phyloP scores from a whole-genome alignment of 1,284 basidiomycete species.

The Trichosporon sp. region DNA sequence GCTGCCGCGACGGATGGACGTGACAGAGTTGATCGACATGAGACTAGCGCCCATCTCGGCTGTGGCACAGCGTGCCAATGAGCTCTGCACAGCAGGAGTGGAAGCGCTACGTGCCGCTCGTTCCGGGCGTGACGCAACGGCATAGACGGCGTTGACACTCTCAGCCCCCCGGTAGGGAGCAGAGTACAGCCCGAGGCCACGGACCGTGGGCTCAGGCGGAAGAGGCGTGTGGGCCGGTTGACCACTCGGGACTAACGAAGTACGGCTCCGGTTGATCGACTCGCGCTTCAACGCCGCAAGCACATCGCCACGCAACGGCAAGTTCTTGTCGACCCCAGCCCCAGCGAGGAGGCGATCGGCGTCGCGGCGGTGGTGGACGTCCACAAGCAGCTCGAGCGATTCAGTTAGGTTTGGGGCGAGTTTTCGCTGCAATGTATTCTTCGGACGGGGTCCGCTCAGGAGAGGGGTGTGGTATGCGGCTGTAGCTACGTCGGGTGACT shows the following conservation, averaged over 20 bases:
- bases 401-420: slow-evolving; percentile 32
- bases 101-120: not conserved
- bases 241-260: not conserved
- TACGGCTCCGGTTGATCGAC: not conserved
- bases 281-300: not conserved
- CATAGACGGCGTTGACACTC: not conserved
- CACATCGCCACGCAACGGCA: not conserved
- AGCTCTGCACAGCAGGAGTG: not conserved
- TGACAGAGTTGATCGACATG: not conserved
- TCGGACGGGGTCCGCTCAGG: not conserved
- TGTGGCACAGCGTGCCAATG: not conserved
- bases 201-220: not conserved
- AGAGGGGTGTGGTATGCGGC: not conserved
- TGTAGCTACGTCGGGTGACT: not conserved
- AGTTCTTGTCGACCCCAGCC: not conserved
- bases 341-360: not conserved
- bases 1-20: not conserved
- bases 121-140: not conserved
- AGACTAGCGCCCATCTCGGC: not conserved
- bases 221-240: not conserved
- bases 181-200: not conserved
- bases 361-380: slow-evolving; percentile 8
- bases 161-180: not conserved
- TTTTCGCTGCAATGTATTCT: slow-evolving; percentile 16
- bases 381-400: slow-evolving; percentile 26